A percentile compares a stretch with the other conserved stretches of the same genome.
These are phyloP conservation scores for Brasilioporus rufonigricans DNA, from an alignment of 768 basidiomycete genomes.

Conservation along the genomic window DNA sequence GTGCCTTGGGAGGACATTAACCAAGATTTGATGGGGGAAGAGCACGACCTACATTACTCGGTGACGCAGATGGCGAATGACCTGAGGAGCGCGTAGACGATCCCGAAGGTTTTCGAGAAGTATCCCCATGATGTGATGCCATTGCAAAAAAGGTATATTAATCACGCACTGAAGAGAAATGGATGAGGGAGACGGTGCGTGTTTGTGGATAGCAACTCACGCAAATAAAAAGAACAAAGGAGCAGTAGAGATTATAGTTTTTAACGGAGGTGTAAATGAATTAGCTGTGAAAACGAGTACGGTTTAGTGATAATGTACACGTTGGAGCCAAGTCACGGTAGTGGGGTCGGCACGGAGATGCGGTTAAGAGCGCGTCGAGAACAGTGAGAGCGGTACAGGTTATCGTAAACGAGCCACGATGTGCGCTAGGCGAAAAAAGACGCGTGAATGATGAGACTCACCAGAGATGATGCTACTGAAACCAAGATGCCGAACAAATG, in stretches of 20 bases:
- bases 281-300: conserved; percentile 31
- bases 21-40: neutral
- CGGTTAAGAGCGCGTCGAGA: conserved; percentile 31
- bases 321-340: conserved; percentile 18
- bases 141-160: conserved; percentile 29
- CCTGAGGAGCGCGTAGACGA: conserved; percentile 64
- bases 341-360: conserved; percentile 30
- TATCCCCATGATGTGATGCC: conserved; percentile 37
- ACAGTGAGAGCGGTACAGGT: conserved; percentile 18
- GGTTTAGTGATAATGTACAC: conserved; percentile 24
- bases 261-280: conserved; percentile 33
- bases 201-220: conserved; percentile 23
- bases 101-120: conserved; percentile 65
- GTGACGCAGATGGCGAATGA: conserved; percentile 62
- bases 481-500: conserved; percentile 21
- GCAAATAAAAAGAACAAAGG: conserved; percentile 24
- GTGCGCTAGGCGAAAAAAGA: conserved; percentile 22
- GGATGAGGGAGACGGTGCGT: conserved; percentile 15
- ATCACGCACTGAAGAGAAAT: conserved; percentile 27
- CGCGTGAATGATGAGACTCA: conserved; percentile 33
- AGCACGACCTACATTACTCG: conserved; percentile 48
- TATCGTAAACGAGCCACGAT: conserved; percentile 36
- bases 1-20: conserved; percentile 29
- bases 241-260: conserved; percentile 33
- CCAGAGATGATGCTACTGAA: conserved; percentile 32